Evolutionary conservation across 371 early-diverging fungal genomes (phyloP), one percentile per base, ranked within the genome.

Genomic region (Capillidium rhysosporum): DNA sequence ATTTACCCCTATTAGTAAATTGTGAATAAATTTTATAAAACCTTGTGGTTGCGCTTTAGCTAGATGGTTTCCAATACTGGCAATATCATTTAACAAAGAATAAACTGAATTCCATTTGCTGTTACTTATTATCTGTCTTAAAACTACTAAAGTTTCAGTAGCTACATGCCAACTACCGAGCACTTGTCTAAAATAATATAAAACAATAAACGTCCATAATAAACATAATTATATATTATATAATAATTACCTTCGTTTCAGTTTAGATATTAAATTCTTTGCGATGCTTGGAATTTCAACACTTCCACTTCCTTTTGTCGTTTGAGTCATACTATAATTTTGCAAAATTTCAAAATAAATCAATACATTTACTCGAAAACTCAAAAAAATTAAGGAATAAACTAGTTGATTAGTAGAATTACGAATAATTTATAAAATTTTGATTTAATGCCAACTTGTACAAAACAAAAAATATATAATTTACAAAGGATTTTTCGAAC

Each of bases 41-140:
- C 81, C 82, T 57, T 75, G 82, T 0, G 92, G 91, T 63, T 88
- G 91, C 0, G 92, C 92, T n/a, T 65, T 61, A 20, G 77, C 61
- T 20, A 92, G 66, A 56, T 71, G 68, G 20, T 64, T 60, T 34
- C 87, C 89, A 7, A 84, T 73, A 8, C 76, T 69, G 52, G 73
- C 73, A 9, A 94, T 70, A 2, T 75, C 57, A 18, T 69, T 65
- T 25, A 81, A 55, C 10, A 92, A 67, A 1, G 63, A 62, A 30
- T 73, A 63, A 14, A 69, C 76, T 56, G 77, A 74, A 25, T 67
- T 71, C 85, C 90, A 90, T 40, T 79, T 72, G 31, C 74, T 76
- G 53, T 69, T 69, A 2, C 84, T 77, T 23, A 92, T 75, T 2
- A 86, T 81, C 43, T 79, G 84, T 44, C 84, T 69, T 53, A 92